Percentiles rank a stretch among this genome's conserved stretches.
Evolutionary conservation across 495 filamentous ascomycete species (phyloP).

Genomic region (Tuber melanosporum): DNA sequence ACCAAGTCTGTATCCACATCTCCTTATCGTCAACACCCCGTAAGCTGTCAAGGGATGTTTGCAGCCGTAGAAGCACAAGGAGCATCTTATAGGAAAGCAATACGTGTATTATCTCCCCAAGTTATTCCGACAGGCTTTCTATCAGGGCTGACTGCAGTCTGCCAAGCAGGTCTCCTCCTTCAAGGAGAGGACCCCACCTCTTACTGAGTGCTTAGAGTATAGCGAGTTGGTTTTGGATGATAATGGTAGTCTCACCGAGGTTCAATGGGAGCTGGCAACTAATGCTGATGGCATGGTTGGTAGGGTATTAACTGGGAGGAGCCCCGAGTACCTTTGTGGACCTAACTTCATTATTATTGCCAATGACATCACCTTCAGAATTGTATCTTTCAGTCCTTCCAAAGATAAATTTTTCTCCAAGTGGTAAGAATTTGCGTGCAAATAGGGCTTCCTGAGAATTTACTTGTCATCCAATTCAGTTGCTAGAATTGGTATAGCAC

Average conservation of each 20-base stretch:
- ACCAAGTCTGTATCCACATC: constrained; percentile 88
- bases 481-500: constrained; percentile 89
- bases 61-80: constrained; percentile 98
- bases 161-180: constrained; percentile 63
- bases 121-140: constrained; percentile 94
- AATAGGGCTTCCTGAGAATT: constrained; percentile 88
- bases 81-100: constrained; percentile 96
- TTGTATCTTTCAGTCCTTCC: constrained; percentile 90
- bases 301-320: constrained; percentile 89
- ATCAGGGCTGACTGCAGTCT: constrained; percentile 82
- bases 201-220: constrained; percentile 91
- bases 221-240: constrained; percentile 92
- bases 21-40: constrained; percentile 78
- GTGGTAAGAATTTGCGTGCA: constrained; percentile 90
- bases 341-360: constrained; percentile 90
- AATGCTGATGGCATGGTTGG: constrained; percentile 98
- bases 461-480: constrained; percentile 98
- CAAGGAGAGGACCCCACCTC: constrained; percentile 69
- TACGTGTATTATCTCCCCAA: constrained; percentile 99
- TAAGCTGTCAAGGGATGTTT: constrained; percentile 98
- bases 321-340: constrained; percentile 92
- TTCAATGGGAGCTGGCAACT: constrained; percentile 84
- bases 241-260: constrained; percentile 82
- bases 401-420: constrained; percentile 98
- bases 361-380: constrained; percentile 99